Evolutionary conservation across 331 rosid genomes (phyloP), one percentile per base, ranked within the genome.

Genomic region (Stylosanthes scabra): DNA sequence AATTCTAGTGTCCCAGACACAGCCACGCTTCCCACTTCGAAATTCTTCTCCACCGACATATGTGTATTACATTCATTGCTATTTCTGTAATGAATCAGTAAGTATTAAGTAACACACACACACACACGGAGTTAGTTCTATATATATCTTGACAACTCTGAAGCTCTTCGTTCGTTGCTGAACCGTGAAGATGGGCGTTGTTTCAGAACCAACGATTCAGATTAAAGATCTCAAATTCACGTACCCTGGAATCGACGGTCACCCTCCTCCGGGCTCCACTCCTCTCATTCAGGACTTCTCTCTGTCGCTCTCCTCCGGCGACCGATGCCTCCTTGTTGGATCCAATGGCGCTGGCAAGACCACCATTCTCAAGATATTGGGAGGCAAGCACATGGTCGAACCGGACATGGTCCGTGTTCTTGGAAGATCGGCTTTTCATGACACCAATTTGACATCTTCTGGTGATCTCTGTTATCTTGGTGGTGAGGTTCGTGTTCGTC

Each of bases 161-260:
- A 49, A 49, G 20, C 20, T 49, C 2, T 14, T 60, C 9, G 15
- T 14, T 60, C 9, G 42, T 40, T 7, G 13, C 57, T 25, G 51
- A 72, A 79, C 1, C 3, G 39, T 25, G 10, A 73, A 45, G 44
- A 88, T 86, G 97, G 83, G 68, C 5, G 42, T 15, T 8, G 47
- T n/a, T 7, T 75, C 88, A 27, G 82, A 71, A 10, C 68, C 86
- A 1, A 76, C 80, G 37, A 70, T 94, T 66, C 91, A 71, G 74
- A 84, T 88, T 62, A 86, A 82, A 64, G 81, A 82, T 63, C 90
- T 94, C 2, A 85, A 67, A 62, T 94, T 94, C 79, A 90, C 97
- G 2, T 88, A 90, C 83, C 92, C 99, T 1, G 99, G 99, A 29
- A 91, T 94, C 87, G 96, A 91, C 76, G 97, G 97, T 80, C 95